Percentiles rank a stretch among this genome's conserved stretches.
Conservation (phyloP, 495 filamentous ascomycete species). For the Tuber calosporum region DNA sequence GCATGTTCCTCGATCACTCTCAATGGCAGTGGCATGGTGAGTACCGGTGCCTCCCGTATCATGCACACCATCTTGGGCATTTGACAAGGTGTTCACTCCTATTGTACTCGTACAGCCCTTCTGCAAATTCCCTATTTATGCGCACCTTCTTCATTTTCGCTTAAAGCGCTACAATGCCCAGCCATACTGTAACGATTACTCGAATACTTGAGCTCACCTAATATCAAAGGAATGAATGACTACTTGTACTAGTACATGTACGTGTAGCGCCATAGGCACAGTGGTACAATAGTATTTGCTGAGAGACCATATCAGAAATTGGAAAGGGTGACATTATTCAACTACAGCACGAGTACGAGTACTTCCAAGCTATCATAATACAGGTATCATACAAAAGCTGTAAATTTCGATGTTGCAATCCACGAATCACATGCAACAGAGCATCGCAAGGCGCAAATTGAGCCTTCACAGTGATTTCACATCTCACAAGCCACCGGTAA, state of each 20-base stretch:
- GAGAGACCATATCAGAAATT: background rate
- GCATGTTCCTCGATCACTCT: background rate
- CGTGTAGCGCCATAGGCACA: background rate
- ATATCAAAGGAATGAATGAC: background rate
- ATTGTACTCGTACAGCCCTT: background rate
- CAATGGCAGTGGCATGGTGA: background rate
- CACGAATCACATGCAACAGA: background rate
- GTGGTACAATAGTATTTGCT: background rate
- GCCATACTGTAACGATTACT: background rate
- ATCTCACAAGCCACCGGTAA: background rate
- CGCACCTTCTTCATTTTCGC: background rate
- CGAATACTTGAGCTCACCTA: background rate
- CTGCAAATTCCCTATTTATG: background rate
- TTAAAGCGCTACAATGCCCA: background rate
- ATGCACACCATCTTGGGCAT: background rate
- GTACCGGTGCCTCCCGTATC: background rate
- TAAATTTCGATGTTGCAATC: conserved; percentile 1
- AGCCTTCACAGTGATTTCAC: background rate
- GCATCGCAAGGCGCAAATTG: background rate
- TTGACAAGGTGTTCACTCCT: background rate
- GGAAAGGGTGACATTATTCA: background rate
- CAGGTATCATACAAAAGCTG: background rate
- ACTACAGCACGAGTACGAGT: too few relatives aligned
- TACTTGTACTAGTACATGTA: background rate
- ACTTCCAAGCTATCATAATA: background rate